A percentile compares a stretch with the other conserved stretches of the same genome.
phyloP scores from a whole-genome alignment of 2,329 filamentous ascomycete species.

The Aspergillus fumigatiaffinis region DNA sequence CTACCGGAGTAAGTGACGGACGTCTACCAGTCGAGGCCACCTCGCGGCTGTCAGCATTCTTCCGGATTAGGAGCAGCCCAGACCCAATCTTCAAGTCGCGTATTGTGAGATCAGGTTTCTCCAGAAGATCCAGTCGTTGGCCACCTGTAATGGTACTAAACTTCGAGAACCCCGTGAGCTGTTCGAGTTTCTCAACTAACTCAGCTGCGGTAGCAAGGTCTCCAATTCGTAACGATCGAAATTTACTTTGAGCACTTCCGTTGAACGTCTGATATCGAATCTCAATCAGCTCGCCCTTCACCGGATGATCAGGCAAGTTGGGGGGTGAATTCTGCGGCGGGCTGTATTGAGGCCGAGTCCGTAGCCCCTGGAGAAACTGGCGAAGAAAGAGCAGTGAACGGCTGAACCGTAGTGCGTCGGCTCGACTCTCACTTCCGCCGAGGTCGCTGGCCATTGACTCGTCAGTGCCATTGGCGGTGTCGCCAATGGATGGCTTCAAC shows the following conservation, averaged over 20 bases:
- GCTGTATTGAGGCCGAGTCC: constrained; percentile 53
- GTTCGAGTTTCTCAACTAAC: constrained; percentile 62
- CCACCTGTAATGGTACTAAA: constrained; percentile 71
- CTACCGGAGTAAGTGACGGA: constrained; percentile 59
- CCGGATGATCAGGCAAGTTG: constrained; percentile 51
- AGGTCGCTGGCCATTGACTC: constrained; percentile 53
- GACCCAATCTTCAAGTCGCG: constrained; percentile 64
- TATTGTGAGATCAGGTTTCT: constrained; percentile 58
- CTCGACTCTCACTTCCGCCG: constrained; percentile 46
- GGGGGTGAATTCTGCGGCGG: constrained; percentile 59
- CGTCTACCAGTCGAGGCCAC: constrained; percentile 30
- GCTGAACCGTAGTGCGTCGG: constrained; percentile 61
- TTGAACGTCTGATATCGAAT: constrained; percentile 74
- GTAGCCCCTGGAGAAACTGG: constrained; percentile 58
- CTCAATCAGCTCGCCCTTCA: constrained; percentile 61
- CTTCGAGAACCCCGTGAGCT: constrained; percentile 70
- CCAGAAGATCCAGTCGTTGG: constrained; percentile 58
- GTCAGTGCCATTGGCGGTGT: constrained; percentile 42
- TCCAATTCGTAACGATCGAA: constrained; percentile 63
- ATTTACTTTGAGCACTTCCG: constrained; percentile 55
- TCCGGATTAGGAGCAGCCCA: constrained; percentile 62
- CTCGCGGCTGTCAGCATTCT: constrained; percentile 50
- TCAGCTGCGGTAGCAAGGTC: constrained; percentile 67
- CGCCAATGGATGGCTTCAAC: constrained; percentile 50
- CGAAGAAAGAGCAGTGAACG: constrained; percentile 66